Conservation (phyloP, 805 yeast genomes). For the Zygotorulaspora florentina region DNA sequence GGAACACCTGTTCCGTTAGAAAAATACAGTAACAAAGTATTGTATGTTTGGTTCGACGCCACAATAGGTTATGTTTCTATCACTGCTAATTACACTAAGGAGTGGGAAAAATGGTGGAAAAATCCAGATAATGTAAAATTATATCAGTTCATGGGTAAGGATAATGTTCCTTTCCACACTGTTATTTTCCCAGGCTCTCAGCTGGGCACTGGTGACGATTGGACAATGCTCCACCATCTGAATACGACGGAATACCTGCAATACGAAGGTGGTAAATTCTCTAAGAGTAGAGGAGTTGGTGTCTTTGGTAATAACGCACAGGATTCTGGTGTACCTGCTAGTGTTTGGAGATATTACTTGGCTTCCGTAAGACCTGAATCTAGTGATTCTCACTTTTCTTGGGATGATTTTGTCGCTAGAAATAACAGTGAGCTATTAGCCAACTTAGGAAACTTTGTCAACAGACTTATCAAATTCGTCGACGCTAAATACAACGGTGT, state of each 20-base stretch:
- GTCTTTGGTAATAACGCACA: conserved; percentile 97
- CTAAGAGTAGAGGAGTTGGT: conserved; percentile 96
- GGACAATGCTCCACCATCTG: conserved; percentile 90
- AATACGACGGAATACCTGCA: conserved; percentile 95
- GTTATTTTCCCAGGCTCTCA: conserved; percentile 95
- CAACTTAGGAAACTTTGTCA: conserved; percentile 93
- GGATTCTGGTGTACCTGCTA: conserved; percentile 84
- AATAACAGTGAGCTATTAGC: conserved; percentile 93
- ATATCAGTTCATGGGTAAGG: conserved; percentile 99
- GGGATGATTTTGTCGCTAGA: conserved; percentile 92
- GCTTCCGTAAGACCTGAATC: conserved; percentile 92
- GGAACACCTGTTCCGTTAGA: conserved; percentile 97
- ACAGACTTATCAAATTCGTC: conserved; percentile 86
- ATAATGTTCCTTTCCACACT: conserved; percentile 97
- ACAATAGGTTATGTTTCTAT: conserved; percentile 94
- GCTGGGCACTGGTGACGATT: conserved; percentile 79
- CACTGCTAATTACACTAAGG: conserved; percentile 81
- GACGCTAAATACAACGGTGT: conserved; percentile 90
- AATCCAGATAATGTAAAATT: conserved; percentile 83
- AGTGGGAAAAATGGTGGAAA: conserved; percentile 93
- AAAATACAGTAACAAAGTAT: conserved; percentile 80
- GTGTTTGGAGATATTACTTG: conserved; percentile 97
- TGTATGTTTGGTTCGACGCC: conserved; percentile 99
- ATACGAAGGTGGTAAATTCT: conserved; percentile 97
- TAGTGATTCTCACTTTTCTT: conserved; percentile 93